Base-by-base conservation (phyloP, 75 land plant species). In the Pseudotsuga menziesii region DNA sequence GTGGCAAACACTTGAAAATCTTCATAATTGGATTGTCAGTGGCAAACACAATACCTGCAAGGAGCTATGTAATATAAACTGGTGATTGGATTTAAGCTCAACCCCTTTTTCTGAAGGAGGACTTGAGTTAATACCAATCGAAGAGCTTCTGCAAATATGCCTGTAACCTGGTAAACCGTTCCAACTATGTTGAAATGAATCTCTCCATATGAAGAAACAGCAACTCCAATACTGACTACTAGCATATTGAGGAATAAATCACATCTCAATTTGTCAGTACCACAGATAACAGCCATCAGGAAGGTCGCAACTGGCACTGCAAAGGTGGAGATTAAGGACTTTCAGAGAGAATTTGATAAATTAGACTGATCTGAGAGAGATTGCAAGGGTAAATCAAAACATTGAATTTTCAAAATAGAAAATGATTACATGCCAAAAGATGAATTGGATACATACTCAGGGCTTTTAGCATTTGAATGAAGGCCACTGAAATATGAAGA, bases 291-390 rank as follows among this genome's bases (percentile, higher is more conserved):
- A 74, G 91, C 98, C 94, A 93, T 88, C 20, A 91, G 52, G 77
- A 89, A 95, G 44, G 96, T 93, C 61, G 98, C 98, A 81, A 95
- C 98, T 23, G 98, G 98, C 98, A 93, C 96, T 94, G 89, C 55
- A 82, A 82, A 54, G 54, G 16, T 57, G 32, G 27, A 66, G 11
- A 75, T 56, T 57, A 23, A 72, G 25, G 59, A 69, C 20, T 41
- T 69, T 69, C 72, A 69, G 41, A n/a, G 11, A 39, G 41, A 6
- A 2, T 72, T 72, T 32, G 23, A 72, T n/a, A 27, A 22, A 74
- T 27, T 58, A 56, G 16, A 19, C 60, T 32, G 29, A 73, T 22
- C 12, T 52, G 56, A 19, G 4, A 77, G 2, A 3, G n/a, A 58
- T 75, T 15, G 3, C 54, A 78, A 58, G 17, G 25, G 64, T 11